Base-by-base conservation (phyloP, 768 basidiomycete genomes). In the Lactarius quietus region DNA sequence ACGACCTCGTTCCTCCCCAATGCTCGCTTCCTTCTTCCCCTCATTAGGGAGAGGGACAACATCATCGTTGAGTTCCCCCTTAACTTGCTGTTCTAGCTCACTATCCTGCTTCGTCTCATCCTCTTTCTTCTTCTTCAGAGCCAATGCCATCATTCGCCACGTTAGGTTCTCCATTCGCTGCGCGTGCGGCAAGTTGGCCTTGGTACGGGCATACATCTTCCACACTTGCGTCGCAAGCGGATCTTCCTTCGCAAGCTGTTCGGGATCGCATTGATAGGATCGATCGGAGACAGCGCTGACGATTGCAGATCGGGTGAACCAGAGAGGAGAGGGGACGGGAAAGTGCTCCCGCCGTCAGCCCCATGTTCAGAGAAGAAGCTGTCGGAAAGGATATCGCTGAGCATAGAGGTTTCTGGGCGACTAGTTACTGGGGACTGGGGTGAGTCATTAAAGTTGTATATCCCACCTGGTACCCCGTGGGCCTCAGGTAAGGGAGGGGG, bases 61-160 rank as follows among this genome's bases (percentile, higher is more conserved):
- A 62, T 39, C 66, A 66, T 67, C 45, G 67, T 43, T n/a, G 36
- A 28, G 72, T 70, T 61, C 71, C 61, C 70, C 72, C 31, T 68
- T 67, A 56, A 68, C 64, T 63, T 65, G 63, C 36, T 64, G 67
- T 63, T 72, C 64, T 17, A 59, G 67, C 2, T 35, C 71, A 31
- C 58, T 63, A 15, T 54, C 65, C 35, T 64, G 62, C 77, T 66
- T 84, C 80, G 63, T 73, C 62, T 89, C 87, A 26, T 89, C 87
- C 52, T 90, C 89, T 76, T 87, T 87, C 79, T 89, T 88, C 83
- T 91, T 96, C 81, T 90, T 89, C 62, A 99, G 78, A 15, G 92
- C 93, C 73, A 99, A 79, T 29, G 95, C 90, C 95, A 98, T 98
- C 94, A 98, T 92, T 65, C 97, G 80, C 96, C 96, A 98, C 1